Conservation (phyloP, 192 early-diverging fungal species). For the Coemansia sp. region DNA sequence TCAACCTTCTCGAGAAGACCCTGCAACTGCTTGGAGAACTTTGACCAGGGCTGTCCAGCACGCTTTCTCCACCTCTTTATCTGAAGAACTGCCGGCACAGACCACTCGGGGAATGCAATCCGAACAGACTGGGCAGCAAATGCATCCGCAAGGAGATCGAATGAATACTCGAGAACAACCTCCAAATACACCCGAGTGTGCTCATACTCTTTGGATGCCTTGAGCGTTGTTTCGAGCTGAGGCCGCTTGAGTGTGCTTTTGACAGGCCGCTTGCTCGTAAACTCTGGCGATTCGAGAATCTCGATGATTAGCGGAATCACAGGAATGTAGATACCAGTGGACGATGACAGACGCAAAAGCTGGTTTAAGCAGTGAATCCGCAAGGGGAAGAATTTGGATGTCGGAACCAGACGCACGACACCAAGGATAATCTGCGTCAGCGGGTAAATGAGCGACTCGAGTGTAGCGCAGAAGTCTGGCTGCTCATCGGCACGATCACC, state of each 20-base stretch:
- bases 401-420: slow-evolving; percentile 80
- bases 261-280: slow-evolving; percentile 63
- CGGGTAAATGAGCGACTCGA: slow-evolving; percentile 83
- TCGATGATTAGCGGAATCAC: slow-evolving; percentile 82
- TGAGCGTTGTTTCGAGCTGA: slow-evolving; percentile 73
- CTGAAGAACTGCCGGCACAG: slow-evolving; percentile 80
- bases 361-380: slow-evolving; percentile 80
- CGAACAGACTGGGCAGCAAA: slow-evolving; percentile 68
- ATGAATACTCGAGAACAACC: slow-evolving; percentile 78
- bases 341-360: slow-evolving; percentile 67
- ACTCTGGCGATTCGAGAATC: slow-evolving; percentile 73
- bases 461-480: slow-evolving; percentile 46
- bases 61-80: slow-evolving; percentile 84
- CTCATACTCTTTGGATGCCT: slow-evolving; percentile 78
- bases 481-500: slow-evolving; percentile 55
- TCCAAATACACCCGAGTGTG: slow-evolving; percentile 81
- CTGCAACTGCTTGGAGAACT: slow-evolving; percentile 78
- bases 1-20: slow-evolving; percentile 85
- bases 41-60: slow-evolving; percentile 62
- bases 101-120: slow-evolving; percentile 94
- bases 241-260: slow-evolving; percentile 83
- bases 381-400: slow-evolving; percentile 87
- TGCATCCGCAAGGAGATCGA: slow-evolving; percentile 70
- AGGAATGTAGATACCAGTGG: slow-evolving; percentile 74
- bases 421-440: slow-evolving; percentile 78